Base-by-base conservation (phyloP, 2,329 filamentous ascomycete species). In the Microsporum ferrugineum region DNA sequence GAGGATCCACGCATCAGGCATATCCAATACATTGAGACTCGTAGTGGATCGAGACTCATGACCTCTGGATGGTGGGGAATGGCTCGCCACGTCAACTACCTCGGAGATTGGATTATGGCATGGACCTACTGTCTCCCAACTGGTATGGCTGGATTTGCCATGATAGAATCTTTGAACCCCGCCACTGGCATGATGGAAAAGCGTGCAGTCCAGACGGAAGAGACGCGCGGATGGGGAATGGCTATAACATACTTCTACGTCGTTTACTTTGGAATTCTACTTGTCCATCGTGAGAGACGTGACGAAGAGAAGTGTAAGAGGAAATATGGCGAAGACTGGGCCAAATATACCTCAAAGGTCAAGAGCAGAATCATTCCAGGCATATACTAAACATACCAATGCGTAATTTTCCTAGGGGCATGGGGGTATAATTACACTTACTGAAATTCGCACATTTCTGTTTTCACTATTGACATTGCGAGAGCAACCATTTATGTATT, bases 301-400 rank as follows among this genome's bases (percentile, higher is more conserved):
- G 92, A 97, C 67, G 91, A 96, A 67, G 88, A 89, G 72, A 96
- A 96, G 79, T 97, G 92, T 74, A 80, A 82, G 65, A 83, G 83
- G 71, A 97, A 97, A 80, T 97, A 97, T 70, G 91, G 91, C 31
- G 86, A 86, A 67, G 91, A 96, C 71, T 97, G 92, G 91, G 84
- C 91, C 65, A 83, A 84, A 75, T 97, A 96, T 76, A 91, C 88
- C 74, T 84, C 86, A 74, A 82, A 85, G 71, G 92, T 96, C 51
- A 84, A 81, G 63, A 96, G 83, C 74, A 83, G 86, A 70, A 95
- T 97, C 67, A 76, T 96, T 45, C 92, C 92, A 4, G 88, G 88
- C 39, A 78, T 96, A 17, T 96, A 96, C 76, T 96, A 72, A 58
- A 23, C 23, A 29, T 47, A 47, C 8, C 6, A 10, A 47, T 6